phyloP scores from a whole-genome alignment of 2,329 filamentous ascomycete genomes.

The Fusarium clavum region DNA sequence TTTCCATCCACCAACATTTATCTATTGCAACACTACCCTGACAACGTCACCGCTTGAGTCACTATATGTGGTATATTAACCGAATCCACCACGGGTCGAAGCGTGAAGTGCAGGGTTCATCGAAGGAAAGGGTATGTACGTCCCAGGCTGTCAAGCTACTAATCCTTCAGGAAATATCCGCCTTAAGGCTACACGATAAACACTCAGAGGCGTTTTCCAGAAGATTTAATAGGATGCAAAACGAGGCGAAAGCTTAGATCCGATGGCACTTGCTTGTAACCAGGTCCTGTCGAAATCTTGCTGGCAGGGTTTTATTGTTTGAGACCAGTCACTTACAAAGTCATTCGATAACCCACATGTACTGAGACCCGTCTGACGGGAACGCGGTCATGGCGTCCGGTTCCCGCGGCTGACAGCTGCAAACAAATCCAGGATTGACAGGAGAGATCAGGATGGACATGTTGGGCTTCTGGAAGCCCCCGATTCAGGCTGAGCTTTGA shows the following conservation, averaged over 20 bases:
- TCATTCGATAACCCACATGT: conserved; percentile 39
- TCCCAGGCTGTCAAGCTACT: neutral
- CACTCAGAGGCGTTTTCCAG: neutral
- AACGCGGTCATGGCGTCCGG: conserved; percentile 21
- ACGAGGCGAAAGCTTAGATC: conserved; percentile 14
- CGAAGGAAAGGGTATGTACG: neutral
- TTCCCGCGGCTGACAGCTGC: conserved; percentile 1
- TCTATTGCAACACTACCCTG: conserved; percentile 1
- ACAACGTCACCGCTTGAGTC: neutral
- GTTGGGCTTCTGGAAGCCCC: conserved; percentile 21
- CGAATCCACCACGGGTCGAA: neutral
- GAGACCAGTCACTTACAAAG: conserved; percentile 5
- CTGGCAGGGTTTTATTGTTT: conserved; percentile 6
- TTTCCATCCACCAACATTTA: neutral
- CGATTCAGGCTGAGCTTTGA: conserved; percentile 13
- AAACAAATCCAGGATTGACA: conserved; percentile 1
- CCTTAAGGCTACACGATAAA: neutral
- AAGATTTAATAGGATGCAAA: neutral
- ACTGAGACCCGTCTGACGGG: neutral
- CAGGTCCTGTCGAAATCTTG: neutral
- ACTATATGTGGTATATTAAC: neutral
- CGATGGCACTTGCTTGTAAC: neutral
- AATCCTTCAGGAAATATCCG: neutral
- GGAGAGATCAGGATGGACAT: neutral
- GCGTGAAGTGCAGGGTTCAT: conserved; percentile 11